phyloP scores from a whole-genome alignment of 768 basidiomycete species.

The Amanita brunnescens region DNA sequence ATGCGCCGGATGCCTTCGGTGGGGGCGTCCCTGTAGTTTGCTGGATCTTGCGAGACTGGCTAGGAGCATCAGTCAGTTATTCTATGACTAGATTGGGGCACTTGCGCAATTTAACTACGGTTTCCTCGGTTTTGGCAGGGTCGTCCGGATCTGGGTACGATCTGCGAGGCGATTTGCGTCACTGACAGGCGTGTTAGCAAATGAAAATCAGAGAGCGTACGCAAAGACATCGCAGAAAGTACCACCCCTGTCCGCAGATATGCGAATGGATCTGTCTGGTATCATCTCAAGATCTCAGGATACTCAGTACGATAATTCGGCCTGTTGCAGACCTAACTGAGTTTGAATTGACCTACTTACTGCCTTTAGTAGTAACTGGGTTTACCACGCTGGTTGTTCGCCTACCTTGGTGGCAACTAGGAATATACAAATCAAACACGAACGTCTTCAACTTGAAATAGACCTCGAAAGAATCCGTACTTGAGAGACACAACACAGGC shows the following conservation, averaged over 20 bases:
- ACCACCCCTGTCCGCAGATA: conserved; percentile 85
- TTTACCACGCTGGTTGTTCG: no score
- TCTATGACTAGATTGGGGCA: conserved; percentile 7
- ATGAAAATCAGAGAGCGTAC: conserved; percentile 24
- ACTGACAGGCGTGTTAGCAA: background rate
- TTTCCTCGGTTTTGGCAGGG: conserved; percentile 52
- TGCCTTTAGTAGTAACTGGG: no score
- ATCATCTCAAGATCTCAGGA: conserved; percentile 24
- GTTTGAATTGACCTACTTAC: no score
- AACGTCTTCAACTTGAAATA: no score
- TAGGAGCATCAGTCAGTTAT: background rate
- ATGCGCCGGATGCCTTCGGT: conserved; percentile 90
- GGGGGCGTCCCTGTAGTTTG: conserved; percentile 86
- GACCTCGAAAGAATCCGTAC: no score
- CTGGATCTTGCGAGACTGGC: conserved; percentile 80
- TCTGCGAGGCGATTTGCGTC: conserved; percentile 30
- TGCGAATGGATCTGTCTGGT: conserved; percentile 71
- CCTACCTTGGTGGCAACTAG: no score
- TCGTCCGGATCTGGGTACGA: conserved; percentile 70
- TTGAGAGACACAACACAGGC: no score
- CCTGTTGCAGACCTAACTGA: no score
- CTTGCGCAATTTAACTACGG: conserved; percentile 86
- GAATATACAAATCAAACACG: no score
- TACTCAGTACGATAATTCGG: no score
- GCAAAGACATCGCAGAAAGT: conserved; percentile 91